These are phyloP conservation scores for Colletotrichum tamarilloi DNA, from an alignment of 2,329 filamentous ascomycete genomes.

Conservation along the genomic window DNA sequence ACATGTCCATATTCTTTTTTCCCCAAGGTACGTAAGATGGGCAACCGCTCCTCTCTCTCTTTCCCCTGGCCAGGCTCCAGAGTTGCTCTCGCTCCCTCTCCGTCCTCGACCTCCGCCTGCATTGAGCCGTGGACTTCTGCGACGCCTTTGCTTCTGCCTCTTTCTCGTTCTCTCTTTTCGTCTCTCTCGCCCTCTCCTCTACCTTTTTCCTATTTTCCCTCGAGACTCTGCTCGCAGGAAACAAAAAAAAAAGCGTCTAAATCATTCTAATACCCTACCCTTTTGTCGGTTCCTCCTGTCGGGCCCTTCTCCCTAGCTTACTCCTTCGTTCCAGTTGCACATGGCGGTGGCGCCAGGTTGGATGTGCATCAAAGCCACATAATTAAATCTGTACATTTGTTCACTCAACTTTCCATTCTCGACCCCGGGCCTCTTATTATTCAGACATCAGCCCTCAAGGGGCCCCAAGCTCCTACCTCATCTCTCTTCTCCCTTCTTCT, in stretches of 20 bases:
- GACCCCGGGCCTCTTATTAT: slow-evolving; percentile 30
- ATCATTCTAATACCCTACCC: neutral
- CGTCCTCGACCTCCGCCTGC: neutral
- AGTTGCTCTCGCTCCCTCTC: neutral
- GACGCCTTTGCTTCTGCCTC: neutral
- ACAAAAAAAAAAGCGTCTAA: neutral
- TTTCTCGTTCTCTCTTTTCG: neutral
- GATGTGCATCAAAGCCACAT: slow-evolving; percentile 33
- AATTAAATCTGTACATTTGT: slow-evolving; percentile 31
- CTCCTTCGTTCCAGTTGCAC: slow-evolving; percentile 32
- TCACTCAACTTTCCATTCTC: slow-evolving; percentile 17
- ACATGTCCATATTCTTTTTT: neutral
- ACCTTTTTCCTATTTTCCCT: neutral
- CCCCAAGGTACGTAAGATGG: neutral
- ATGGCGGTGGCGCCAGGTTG: slow-evolving; percentile 24
- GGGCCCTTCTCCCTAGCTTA: slow-evolving; percentile 7
- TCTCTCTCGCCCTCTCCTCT: neutral
- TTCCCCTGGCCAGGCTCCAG: neutral
- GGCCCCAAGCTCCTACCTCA: slow-evolving; percentile 8
- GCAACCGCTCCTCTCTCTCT: neutral
- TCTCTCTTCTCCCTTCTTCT: neutral
- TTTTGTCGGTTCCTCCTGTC: neutral
- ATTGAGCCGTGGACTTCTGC: neutral
- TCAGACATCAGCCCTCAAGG: slow-evolving; percentile 17
- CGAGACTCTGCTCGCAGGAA: neutral